Conservation (phyloP, 176 grass and related monocot genomes). For the Melocanna baccifera region DNA sequence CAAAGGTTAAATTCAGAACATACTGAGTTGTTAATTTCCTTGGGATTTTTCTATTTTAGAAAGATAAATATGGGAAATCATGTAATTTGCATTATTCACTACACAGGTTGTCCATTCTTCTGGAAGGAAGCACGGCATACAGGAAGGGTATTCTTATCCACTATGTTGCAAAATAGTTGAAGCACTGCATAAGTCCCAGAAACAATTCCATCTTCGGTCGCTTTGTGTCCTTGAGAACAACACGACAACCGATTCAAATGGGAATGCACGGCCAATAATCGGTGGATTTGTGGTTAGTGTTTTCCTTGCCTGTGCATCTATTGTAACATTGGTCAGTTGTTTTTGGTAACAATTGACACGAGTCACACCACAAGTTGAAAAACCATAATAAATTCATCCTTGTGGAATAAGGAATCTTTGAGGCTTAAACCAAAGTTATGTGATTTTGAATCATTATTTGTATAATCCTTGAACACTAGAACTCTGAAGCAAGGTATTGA, state of each 20-base stretch:
- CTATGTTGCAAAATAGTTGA: slow-evolving; percentile 84
- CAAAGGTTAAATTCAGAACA: slow-evolving; percentile 44
- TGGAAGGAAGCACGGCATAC: slow-evolving; percentile 36
- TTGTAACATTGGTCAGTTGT: not conserved
- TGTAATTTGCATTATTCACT: slow-evolving; percentile 16
- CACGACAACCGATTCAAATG: slow-evolving; percentile 57
- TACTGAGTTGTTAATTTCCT: slow-evolving; percentile 9
- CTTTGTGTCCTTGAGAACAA: slow-evolving; percentile 77
- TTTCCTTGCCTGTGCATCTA: slow-evolving; percentile 26
- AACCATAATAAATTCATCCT: not conserved
- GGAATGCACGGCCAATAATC: slow-evolving; percentile 61
- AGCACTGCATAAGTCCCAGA: slow-evolving; percentile 43
- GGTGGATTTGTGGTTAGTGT: slow-evolving; percentile 71
- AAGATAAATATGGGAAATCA: not conserved
- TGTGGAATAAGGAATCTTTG: not conserved
- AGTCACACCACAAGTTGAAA: not conserved
- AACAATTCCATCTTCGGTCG: slow-evolving; percentile 61
- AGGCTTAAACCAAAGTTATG: slow-evolving; percentile 28
- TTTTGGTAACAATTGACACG: not conserved
- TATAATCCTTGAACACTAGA: not conserved
- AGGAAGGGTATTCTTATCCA: slow-evolving; percentile 64
- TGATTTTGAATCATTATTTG: not conserved
- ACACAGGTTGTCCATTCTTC: slow-evolving; percentile 35
- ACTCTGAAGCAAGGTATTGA: not conserved
- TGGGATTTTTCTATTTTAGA: not conserved